Conservation (phyloP, 345 rosid genomes). For the Melaleuca alternifolia region DNA sequence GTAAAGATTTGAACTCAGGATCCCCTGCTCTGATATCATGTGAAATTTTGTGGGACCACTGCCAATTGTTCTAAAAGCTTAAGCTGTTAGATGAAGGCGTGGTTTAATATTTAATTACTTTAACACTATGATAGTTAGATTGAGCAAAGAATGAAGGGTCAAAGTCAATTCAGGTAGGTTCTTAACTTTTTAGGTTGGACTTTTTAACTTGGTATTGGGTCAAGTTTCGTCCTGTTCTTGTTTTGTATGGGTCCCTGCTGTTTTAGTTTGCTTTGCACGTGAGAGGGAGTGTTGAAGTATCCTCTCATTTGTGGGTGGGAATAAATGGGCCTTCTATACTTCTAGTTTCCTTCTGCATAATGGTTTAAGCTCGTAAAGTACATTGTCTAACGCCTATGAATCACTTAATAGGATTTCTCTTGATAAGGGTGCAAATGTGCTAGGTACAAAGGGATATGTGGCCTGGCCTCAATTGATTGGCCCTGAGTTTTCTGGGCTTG, state of each 20-base stretch:
- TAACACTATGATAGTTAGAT: background rate
- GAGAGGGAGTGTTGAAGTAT: background rate
- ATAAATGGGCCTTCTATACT: background rate
- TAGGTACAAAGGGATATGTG: background rate
- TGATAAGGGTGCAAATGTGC: background rate
- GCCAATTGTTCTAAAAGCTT: too few species aligned
- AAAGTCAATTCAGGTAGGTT: background rate
- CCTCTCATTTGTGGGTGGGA: background rate
- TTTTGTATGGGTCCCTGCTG: background rate
- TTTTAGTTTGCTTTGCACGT: background rate
- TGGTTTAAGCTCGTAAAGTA: background rate
- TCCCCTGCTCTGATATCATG: too few species aligned
- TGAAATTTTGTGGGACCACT: too few species aligned
- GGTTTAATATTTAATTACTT: too few species aligned
- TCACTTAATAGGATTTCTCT: background rate
- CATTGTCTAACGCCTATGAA: background rate
- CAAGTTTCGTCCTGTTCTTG: background rate
- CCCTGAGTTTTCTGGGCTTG: background rate
- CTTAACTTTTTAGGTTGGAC: background rate
- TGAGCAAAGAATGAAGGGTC: background rate
- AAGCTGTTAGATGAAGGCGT: too few species aligned
- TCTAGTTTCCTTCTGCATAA: background rate
- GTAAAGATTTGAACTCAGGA: too few species aligned
- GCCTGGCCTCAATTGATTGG: background rate
- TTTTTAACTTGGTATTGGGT: background rate